Conservation (phyloP, 1,284 basidiomycete species). For the Serendipita sp. region DNA sequence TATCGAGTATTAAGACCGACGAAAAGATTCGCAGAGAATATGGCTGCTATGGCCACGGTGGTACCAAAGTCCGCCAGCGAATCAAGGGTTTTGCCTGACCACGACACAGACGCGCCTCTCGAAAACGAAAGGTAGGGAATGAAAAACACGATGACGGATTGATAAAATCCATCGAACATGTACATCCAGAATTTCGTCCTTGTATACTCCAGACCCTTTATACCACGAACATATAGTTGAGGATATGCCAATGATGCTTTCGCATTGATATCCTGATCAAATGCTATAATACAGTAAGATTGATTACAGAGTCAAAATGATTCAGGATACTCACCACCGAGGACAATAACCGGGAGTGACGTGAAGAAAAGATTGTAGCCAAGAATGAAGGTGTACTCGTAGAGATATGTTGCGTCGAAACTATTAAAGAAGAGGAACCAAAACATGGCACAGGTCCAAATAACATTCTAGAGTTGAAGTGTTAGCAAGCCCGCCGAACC, state of each 20-base stretch:
- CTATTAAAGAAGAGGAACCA: conserved; percentile 90
- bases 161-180: conserved; percentile 89
- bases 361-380: conserved; percentile 90
- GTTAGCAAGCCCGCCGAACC: conserved; percentile 9
- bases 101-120: conserved; percentile 42
- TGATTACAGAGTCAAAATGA: conserved; percentile 10
- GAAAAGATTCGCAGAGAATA: conserved; percentile 76
- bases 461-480: conserved; percentile 47
- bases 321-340: conserved; percentile 50
- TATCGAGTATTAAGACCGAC: conserved; percentile 82
- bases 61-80: conserved; percentile 85
- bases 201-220: conserved; percentile 86
- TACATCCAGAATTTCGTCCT: conserved; percentile 86
- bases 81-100: conserved; percentile 62
- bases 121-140: conserved; percentile 58
- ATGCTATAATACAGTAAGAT: conserved; percentile 36
- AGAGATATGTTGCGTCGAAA: conserved; percentile 90
- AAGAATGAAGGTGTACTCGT: conserved; percentile 88
- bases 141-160: conserved; percentile 82
- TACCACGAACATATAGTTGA: conserved; percentile 86
- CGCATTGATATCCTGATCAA: conserved; percentile 92
- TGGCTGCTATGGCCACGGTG: conserved; percentile 74
- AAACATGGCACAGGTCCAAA: conserved; percentile 87
- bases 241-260: conserved; percentile 83
- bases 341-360: conserved; percentile 78